Percentiles rank a stretch among this genome's conserved stretches.
phyloP scores from a whole-genome alignment of 1,284 basidiomycete species.

The Baeospora myosura region DNA sequence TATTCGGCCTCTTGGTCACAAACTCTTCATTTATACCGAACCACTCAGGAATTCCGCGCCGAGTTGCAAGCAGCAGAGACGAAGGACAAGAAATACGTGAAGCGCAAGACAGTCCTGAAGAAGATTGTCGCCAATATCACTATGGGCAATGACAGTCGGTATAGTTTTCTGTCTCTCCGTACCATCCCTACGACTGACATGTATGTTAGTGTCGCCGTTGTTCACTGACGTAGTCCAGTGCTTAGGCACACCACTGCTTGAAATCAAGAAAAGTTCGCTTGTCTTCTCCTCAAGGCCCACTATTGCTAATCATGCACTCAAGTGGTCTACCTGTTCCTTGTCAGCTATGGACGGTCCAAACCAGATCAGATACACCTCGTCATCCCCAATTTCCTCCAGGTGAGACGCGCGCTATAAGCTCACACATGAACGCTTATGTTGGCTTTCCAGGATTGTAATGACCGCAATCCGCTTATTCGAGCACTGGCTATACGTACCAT shows the following conservation, averaged over 20 bases:
- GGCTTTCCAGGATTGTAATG: constrained; percentile 74
- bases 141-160: constrained; percentile 90
- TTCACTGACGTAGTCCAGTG: constrained; percentile 88
- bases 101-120: constrained; percentile 88
- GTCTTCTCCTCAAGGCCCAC: constrained; percentile 8
- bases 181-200: constrained; percentile 18
- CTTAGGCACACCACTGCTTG: constrained; percentile 81
- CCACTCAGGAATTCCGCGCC: constrained; percentile 79
- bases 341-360: constrained; percentile 86
- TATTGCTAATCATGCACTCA: constrained; percentile 10
- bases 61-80: constrained; percentile 85
- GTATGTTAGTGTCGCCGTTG: constrained; percentile 77
- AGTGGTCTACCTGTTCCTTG: constrained; percentile 92
- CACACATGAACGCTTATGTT: constrained; percentile 5
- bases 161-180: constrained; percentile 21
- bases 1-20: constrained; percentile 13
- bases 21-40: too few relatives aligned
- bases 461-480: constrained; percentile 87
- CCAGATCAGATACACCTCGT: constrained; percentile 85
- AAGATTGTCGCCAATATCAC: constrained; percentile 95
- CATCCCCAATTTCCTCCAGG: constrained; percentile 85
- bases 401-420: constrained; percentile 25
- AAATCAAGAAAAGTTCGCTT: constrained; percentile 94
- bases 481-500: constrained; percentile 92
- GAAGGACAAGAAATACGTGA: constrained; percentile 90